These are phyloP conservation scores for Metschnikowia anglica DNA, from an alignment of 805 yeast genomes.

Conservation along the genomic window DNA sequence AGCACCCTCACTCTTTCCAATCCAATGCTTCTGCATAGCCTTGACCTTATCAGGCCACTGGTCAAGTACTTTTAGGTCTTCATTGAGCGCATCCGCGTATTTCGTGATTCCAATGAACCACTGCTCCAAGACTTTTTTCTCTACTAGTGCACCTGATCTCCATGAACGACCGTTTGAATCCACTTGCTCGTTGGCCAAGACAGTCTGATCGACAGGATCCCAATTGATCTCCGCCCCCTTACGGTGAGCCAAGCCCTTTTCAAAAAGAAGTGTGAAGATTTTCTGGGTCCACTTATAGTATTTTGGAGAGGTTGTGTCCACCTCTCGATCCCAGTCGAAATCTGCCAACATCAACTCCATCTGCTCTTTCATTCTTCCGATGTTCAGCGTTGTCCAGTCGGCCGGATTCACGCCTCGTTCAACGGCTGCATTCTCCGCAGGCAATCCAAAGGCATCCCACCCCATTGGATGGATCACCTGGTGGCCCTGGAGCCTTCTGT, in stretches of 20 bases:
- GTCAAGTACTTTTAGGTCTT: slow-evolving; percentile 59
- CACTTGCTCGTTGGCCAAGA: slow-evolving; percentile 93
- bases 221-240: slow-evolving; percentile 89
- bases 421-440: slow-evolving; percentile 97
- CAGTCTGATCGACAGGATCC: slow-evolving; percentile 97
- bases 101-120: slow-evolving; percentile 93
- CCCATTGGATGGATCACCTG: slow-evolving; percentile 95
- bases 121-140: slow-evolving; percentile 75
- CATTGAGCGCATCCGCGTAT: slow-evolving; percentile 64
- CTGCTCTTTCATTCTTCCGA: slow-evolving; percentile 83
- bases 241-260: slow-evolving; percentile 81
- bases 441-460: slow-evolving; percentile 98
- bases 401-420: slow-evolving; percentile 78
- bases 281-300: slow-evolving; percentile 93
- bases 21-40: slow-evolving; percentile 92
- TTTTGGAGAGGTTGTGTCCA: slow-evolving; percentile 81
- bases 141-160: slow-evolving; percentile 96
- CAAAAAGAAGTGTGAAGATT: slow-evolving; percentile 69
- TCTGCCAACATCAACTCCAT: slow-evolving; percentile 75
- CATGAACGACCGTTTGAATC: slow-evolving; percentile 89
- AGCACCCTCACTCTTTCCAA: slow-evolving; percentile 83
- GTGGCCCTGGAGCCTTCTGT: slow-evolving; percentile 70
- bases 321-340: slow-evolving; percentile 92
- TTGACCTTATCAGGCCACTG: slow-evolving; percentile 90
- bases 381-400: slow-evolving; percentile 79